Evolutionary conservation across 305 asterid species (phyloP), one percentile per base, ranked within the genome.

Genomic region (Rubia balearica): DNA sequence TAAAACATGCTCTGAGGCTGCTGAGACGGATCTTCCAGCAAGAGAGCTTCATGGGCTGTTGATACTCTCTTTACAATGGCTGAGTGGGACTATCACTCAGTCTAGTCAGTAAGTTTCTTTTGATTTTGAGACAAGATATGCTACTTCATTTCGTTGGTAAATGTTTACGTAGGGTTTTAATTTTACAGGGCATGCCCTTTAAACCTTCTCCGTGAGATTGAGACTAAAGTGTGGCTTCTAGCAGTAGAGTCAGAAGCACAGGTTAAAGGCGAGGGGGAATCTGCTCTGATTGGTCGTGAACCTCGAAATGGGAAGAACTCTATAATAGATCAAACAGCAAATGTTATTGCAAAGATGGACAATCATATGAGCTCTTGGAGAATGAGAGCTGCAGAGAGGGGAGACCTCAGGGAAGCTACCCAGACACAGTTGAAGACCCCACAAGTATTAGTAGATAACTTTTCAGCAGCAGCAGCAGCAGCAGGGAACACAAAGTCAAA

Each of bases 161-260:
- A 53, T 67, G 57, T 69, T 24, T 21, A 40, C 27, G 65, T 30
- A 27, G 10, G 0, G 7, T 12, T 14, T 56, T 19, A 67, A 65
- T 79, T 66, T 79, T 68, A 59, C 87, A 94, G 99, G 81, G 86
- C 86, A 77, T 94, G 88, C 78, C 96, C 99, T 5, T 78, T 92
- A 76, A 89, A 88, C 80, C 95, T 89, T 81, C 89, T 94, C 71
- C 90, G 96, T 9, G 99, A 94, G 85, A 88, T 94, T 66, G 99
- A 94, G 85, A 94, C 98, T 57, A 85, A 94, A 83, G 98, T 92
- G 73, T 94, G 99, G 99, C 92, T 94, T 78, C 83, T 94, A 84
- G 99, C 97, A 63, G 98, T 94, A 67, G 99, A 94, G 78, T 88
- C 97, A 10, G 99, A 94, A 81, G 83, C 92, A 74, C 99, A 85